Evolutionary conservation across 352 stramenopile genomes (phyloP).

Genomic region (Pythium scleroteichum): DNA sequence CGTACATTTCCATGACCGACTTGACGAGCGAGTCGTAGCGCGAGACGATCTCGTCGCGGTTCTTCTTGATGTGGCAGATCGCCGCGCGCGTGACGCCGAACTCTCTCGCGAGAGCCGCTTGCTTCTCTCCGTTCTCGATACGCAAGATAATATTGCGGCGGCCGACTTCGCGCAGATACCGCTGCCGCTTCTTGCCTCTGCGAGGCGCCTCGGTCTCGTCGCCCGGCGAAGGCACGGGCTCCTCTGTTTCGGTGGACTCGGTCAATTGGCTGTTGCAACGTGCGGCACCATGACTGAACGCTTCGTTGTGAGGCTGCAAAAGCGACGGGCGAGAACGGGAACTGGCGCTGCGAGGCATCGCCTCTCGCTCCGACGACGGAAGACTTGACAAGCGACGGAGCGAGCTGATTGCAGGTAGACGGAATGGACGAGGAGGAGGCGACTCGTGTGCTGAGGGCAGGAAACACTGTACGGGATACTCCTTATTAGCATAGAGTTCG

Average conservation of each 20-base stretch:
- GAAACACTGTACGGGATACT: no score
- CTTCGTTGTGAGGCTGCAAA: no score
- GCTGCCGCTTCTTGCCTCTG: conserved; percentile 34
- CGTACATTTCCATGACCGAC: conserved; percentile 52
- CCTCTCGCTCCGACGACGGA: no score
- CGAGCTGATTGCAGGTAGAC: no score
- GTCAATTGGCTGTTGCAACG: neutral
- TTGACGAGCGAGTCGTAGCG: conserved; percentile 57
- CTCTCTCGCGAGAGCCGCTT: conserved; percentile 55
- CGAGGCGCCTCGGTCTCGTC: no score
- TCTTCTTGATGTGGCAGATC: conserved; percentile 81
- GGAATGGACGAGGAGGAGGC: no score
- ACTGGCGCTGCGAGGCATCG: no score
- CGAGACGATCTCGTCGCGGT: conserved; percentile 62
- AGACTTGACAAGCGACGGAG: no score
- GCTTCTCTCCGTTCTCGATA: conserved; percentile 71
- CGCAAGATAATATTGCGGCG: conserved; percentile 63
- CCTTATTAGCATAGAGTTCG: no score
- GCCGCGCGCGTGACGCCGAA: conserved; percentile 68
- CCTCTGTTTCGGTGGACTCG: neutral
- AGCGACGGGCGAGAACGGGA: no score
- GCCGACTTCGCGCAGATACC: conserved; percentile 58
- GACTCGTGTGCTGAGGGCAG: no score
- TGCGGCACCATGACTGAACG: neutral
- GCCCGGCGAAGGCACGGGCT: neutral